Evolutionary conservation across 1,284 basidiomycete species (phyloP), one percentile per base, ranked within the genome.

Genomic region (Pulchroboletus neoregius): DNA sequence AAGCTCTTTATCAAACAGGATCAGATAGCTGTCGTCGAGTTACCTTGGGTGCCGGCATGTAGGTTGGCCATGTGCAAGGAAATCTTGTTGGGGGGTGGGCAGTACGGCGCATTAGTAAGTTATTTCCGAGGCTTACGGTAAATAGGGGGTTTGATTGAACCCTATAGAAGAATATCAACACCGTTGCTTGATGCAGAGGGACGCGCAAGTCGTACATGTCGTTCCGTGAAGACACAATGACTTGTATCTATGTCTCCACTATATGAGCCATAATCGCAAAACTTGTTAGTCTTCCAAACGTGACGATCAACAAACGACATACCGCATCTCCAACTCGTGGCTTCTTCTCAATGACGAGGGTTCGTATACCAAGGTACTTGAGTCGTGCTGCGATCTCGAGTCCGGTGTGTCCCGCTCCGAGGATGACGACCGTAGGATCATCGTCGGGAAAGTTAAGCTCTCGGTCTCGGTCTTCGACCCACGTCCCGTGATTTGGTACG

Each of bases 201-300:
- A 27, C 10, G 30, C 58, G 26, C 37, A 40, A 51, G 46, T 26
- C 51, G 54, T 53, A 82, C 79, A 82, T 31, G 84, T 78, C 12
- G 81, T 76, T 60, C 82, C 79, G 57, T 87, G 81, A 30, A 86
- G 67, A 50, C 75, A 82, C 16, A 84, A 65, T 3, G 78, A 75
- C 26, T 45, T 35, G 48, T 58, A 52, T 26, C 52, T 43, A 27
- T 46, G 10, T 43, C 45, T 49, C 52, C 42, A 48, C 11, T 45
- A n/a, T n/a, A 51, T 80, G 71, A 6, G n/a, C 12, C 3, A 12
- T 9, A 20, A 31, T 69, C 67, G 48, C 79, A 67, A 81, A 82
- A 84, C 51, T 76, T 74, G 56, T 82, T 75, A 0, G 80, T 82
- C 12, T 15, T 38, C 8, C 78, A 68, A 26, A 68, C 58, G 30